Evolutionary conservation across 495 filamentous ascomycete genomes (phyloP).

Genomic region (Trichoderma erinaceum): DNA sequence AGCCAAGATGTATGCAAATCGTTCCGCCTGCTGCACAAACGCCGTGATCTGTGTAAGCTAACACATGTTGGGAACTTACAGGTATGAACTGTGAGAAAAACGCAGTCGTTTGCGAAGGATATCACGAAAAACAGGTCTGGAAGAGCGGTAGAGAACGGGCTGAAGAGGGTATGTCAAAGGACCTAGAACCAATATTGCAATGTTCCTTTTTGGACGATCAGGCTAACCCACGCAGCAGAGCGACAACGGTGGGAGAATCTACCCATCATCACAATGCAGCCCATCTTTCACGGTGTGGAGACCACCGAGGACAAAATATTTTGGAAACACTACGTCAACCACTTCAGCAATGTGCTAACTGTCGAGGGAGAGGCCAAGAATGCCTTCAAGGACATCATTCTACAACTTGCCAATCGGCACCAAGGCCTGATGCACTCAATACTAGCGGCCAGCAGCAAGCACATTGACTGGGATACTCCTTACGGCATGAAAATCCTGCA

Average conservation of each 20-base stretch:
- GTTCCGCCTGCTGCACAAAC: slow-evolving; percentile 18
- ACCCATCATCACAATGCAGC: slow-evolving; percentile 60
- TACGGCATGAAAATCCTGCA: slow-evolving; percentile 43
- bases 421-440: slow-evolving; percentile 89
- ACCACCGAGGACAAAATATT: slow-evolving; percentile 76
- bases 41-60: background rate
- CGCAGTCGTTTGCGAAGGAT: slow-evolving; percentile 86
- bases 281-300: slow-evolving; percentile 81
- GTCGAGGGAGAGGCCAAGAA: slow-evolving; percentile 80
- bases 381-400: slow-evolving; percentile 81
- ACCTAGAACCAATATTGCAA: slow-evolving; percentile 9
- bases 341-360: slow-evolving; percentile 74
- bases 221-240: slow-evolving; percentile 35
- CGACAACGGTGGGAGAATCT: slow-evolving; percentile 37
- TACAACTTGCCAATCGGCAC: slow-evolving; percentile 79
- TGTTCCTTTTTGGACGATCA: slow-evolving; percentile 7
- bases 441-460: slow-evolving; percentile 77
- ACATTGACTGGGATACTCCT: slow-evolving; percentile 55
- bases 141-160: slow-evolving; percentile 71
- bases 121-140: slow-evolving; percentile 84
- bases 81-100: slow-evolving; percentile 92
- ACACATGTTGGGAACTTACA: slow-evolving; percentile 21
- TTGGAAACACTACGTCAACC: slow-evolving; percentile 78
- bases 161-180: slow-evolving; percentile 56
- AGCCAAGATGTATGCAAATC: slow-evolving; percentile 63